A percentile compares a stretch with the other conserved stretches of the same genome.
These are phyloP conservation scores for Quercus glauca DNA, from an alignment of 306 rosid species.

Conservation along the genomic window DNA sequence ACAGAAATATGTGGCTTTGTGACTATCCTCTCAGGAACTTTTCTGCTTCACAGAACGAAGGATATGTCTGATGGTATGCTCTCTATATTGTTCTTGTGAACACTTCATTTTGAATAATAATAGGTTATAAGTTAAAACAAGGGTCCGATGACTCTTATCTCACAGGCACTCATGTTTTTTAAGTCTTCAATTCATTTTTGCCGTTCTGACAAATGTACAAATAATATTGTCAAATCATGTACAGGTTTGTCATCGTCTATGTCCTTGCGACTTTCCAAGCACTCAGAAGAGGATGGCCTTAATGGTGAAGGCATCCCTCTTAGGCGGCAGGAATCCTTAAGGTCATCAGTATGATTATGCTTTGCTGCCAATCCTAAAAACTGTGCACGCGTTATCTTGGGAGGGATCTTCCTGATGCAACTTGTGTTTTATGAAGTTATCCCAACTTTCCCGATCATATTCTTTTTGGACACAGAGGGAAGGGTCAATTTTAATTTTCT, in stretches of 20 bases:
- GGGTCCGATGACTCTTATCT: not conserved
- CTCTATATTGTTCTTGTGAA: conserved; percentile 2
- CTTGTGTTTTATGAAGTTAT: conserved; percentile 34
- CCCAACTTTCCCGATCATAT: conserved; percentile 25
- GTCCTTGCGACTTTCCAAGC: conserved; percentile 62
- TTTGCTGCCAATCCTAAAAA: conserved; percentile 20
- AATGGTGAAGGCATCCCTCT: conserved; percentile 87
- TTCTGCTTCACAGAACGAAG: conserved; percentile 98
- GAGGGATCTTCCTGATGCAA: conserved; percentile 38
- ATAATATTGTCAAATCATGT: conserved; percentile 12
- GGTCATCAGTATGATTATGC: conserved; percentile 55
- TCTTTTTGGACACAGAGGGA: conserved; percentile 33
- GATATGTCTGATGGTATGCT: conserved; percentile 90
- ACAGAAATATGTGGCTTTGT: conserved; percentile 99
- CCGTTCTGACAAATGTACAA: not conserved
- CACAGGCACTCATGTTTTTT: not conserved
- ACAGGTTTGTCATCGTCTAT: conserved; percentile 48
- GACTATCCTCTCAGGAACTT: conserved; percentile 98
- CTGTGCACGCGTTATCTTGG: conserved; percentile 21
- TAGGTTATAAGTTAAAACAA: not conserved
- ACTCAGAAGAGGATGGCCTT: conserved; percentile 69
- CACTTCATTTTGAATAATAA: not conserved
- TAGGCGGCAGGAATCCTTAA: conserved; percentile 74
- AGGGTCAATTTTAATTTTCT: conserved; percentile 42
- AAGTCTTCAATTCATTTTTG: not conserved